These are phyloP conservation scores for Cymbopogon citratus DNA, from an alignment of 176 grass and related monocot genomes.

Conservation along the genomic window DNA sequence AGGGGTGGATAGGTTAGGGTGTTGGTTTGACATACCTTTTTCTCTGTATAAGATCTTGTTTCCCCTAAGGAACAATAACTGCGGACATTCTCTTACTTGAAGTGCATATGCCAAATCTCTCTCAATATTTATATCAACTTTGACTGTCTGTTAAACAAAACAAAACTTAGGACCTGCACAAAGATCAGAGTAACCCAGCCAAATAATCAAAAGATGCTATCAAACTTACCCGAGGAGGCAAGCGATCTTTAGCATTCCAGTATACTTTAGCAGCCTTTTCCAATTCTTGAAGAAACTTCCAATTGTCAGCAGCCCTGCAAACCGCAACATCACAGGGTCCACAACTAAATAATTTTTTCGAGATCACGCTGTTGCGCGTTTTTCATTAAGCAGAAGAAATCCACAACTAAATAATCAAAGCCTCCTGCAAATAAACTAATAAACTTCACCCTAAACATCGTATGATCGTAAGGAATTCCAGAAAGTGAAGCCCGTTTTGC, in stretches of 20 bases:
- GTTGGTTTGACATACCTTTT: slow-evolving; percentile 54
- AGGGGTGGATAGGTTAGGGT: neutral
- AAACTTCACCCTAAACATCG: neutral
- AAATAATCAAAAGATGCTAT: slow-evolving; percentile 1
- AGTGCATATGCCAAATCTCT: slow-evolving; percentile 81
- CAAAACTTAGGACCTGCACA: slow-evolving; percentile 7
- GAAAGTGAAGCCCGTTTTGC: neutral
- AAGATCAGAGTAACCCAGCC: neutral
- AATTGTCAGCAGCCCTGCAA: slow-evolving; percentile 75
- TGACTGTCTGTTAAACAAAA: slow-evolving; percentile 68
- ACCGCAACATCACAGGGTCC: slow-evolving; percentile 6
- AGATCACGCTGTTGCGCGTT: too few relatives aligned
- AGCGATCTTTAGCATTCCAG: slow-evolving; percentile 76
- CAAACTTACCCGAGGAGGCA: slow-evolving; percentile 67
- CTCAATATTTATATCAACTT: slow-evolving; percentile 92
- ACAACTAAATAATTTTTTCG: slow-evolving; percentile 11
- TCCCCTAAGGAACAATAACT: slow-evolving; percentile 85
- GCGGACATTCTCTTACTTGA: slow-evolving; percentile 77
- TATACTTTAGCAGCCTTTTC: slow-evolving; percentile 89
- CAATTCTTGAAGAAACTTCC: slow-evolving; percentile 83
- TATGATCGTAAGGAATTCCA: neutral
- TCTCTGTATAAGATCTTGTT: slow-evolving; percentile 87
- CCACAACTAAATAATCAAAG: neutral
- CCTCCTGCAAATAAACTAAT: neutral
- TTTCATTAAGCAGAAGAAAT: too few relatives aligned